phyloP scores from a whole-genome alignment of 2,329 filamentous ascomycete genomes.

The Neophaeococcomyces mojaviensis region DNA sequence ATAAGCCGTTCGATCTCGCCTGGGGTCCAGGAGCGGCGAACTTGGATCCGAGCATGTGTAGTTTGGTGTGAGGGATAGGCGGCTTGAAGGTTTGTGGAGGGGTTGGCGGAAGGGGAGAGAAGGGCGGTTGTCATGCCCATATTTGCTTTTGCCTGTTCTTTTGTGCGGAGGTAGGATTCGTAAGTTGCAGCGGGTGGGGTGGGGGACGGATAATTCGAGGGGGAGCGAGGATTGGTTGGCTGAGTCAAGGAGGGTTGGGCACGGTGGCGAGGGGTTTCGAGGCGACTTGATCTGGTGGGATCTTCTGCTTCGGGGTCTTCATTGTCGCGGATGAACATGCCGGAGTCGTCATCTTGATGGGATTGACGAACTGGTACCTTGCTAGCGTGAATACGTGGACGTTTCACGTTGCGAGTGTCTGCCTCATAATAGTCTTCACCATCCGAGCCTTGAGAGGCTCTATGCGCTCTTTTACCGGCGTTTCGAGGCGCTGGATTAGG shows the following conservation, averaged over 20 bases:
- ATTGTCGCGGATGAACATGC: neutral
- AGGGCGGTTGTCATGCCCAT: neutral
- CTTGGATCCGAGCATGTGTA: constrained; percentile 14
- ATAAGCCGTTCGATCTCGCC: constrained; percentile 40
- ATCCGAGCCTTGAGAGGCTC: constrained; percentile 8
- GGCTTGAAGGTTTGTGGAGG: neutral
- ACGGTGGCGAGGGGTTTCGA: neutral
- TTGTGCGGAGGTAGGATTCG: constrained; percentile 11
- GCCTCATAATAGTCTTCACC: constrained; percentile 4
- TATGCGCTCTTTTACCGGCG: no score
- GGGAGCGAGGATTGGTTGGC: neutral
- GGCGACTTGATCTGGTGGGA: neutral
- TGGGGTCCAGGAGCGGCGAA: constrained; percentile 28
- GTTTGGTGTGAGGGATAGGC: neutral
- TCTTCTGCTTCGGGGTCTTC: neutral
- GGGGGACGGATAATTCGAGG: neutral
- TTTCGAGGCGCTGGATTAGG: constrained; percentile 23
- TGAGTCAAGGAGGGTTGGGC: constrained; percentile 1
- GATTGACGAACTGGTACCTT: neutral
- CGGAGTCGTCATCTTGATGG: neutral
- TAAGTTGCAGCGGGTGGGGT: no score
- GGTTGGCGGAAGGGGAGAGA: neutral
- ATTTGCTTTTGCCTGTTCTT: constrained; percentile 16
- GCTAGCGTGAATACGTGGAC: neutral
- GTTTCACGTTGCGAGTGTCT: constrained; percentile 6